Base-by-base conservation (phyloP, 441 rosid species). In the Omphalea diandra region DNA sequence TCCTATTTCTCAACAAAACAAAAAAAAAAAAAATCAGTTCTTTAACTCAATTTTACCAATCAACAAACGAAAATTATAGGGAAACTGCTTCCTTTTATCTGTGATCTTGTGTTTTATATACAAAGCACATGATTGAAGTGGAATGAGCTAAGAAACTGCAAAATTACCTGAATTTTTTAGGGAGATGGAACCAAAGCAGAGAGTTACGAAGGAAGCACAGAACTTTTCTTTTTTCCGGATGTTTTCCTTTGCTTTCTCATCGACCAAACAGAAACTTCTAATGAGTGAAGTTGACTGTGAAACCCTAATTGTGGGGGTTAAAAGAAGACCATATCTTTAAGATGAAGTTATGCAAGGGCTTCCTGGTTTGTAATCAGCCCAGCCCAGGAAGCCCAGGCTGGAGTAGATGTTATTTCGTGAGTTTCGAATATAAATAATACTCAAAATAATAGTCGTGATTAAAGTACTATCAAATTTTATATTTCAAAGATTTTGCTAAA, bases 1-100 rank as follows among this genome's bases (percentile, higher is more conserved):
- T 17, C 64, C 57, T 56, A 68, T 24, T 44, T 22, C 2, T 64
- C 41, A 49, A 7, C 63, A 38, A 60, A 43, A 43, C 17, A 68
- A 27, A 5, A 35, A 35, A 6, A 24, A 1, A 18, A n/a, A n/a
- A n/a, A n/a, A n/a, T n/a, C n/a, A n/a, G n/a, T n/a, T n/a, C 2
- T 6, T 17, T 3, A 3, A 33, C 27, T 20, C 7, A 29, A 65
- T n/a, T n/a, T n/a, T n/a, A n/a, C n/a, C n/a, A n/a, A n/a, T n/a
- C n/a, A n/a, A n/a, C n/a, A n/a, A n/a, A n/a, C n/a, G n/a, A 63
- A 4, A 18, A 43, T 5, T 18, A 24, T 4, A 41, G 15, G 2
- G 5, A 36, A 36, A 55, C 35, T 33, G 1, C 9, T 38, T 35
- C 41, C 41, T 38, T n/a, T n/a, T n/a, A n/a, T n/a, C n/a, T n/a